Conservation (phyloP, 495 filamentous ascomycete species). For the Hypoxylon lienhwacheense region DNA sequence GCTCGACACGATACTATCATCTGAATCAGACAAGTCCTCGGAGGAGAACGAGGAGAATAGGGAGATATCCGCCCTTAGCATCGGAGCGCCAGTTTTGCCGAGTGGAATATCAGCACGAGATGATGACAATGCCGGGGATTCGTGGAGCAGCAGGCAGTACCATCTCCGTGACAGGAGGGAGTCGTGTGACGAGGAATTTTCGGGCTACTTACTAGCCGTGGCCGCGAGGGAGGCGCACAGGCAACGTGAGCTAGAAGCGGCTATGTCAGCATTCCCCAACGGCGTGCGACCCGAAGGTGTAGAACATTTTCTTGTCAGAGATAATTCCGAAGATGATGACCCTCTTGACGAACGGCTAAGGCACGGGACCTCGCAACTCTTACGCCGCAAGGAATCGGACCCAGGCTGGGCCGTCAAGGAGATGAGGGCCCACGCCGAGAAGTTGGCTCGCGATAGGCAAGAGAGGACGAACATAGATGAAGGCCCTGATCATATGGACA, state of each 20-base stretch:
- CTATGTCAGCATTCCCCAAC: conserved; percentile 55
- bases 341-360: conserved; percentile 39
- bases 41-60: conserved; percentile 37
- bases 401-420: conserved; percentile 56
- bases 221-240: conserved; percentile 75
- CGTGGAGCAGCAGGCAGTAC: conserved; percentile 45
- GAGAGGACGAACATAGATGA: conserved; percentile 38
- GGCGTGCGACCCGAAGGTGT: conserved; percentile 51
- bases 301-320: conserved; percentile 58
- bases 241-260: conserved; percentile 56
- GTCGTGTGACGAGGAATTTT: conserved; percentile 68
- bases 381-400: conserved; percentile 49
- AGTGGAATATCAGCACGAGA: conserved; percentile 13
- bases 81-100: conserved; percentile 38
- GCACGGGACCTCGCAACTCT: conserved; percentile 40
- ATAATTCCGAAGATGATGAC: conserved; percentile 52
- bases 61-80: conserved; percentile 27
- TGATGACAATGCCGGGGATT: conserved; percentile 35
- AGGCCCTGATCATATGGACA: conserved; percentile 48
- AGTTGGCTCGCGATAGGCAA: conserved; percentile 29
- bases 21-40: conserved; percentile 41
- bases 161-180: conserved; percentile 51
- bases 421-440: conserved; percentile 52
- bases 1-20: conserved; percentile 43
- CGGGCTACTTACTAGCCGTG: conserved; percentile 73